Evolutionary conservation across 768 basidiomycete genomes (phyloP).

Genomic region (Suillus decipiens): DNA sequence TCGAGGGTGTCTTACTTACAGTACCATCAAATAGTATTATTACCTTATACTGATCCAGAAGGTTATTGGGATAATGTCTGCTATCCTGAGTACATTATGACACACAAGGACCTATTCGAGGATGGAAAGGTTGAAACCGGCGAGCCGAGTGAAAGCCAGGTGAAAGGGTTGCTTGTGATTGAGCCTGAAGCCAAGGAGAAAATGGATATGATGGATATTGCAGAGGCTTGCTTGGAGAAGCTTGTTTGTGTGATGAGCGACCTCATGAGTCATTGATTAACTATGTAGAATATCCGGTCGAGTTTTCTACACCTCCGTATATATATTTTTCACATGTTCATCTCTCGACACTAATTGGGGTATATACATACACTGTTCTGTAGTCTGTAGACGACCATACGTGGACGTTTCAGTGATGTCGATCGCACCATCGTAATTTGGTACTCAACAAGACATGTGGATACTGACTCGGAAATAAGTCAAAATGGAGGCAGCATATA

Average conservation of each 20-base stretch:
- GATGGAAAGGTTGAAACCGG: slow-evolving; percentile 78
- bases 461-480: slow-evolving; percentile 10
- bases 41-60: slow-evolving; percentile 84
- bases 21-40: slow-evolving; percentile 17
- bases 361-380: not conserved
- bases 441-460: slow-evolving; percentile 18
- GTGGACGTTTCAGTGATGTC: not conserved
- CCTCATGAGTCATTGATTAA: not conserved
- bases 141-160: slow-evolving; percentile 39
- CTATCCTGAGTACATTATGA: slow-evolving; percentile 89
- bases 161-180: slow-evolving; percentile 57
- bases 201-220: slow-evolving; percentile 62
- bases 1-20: slow-evolving; percentile 15
- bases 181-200: slow-evolving; percentile 56
- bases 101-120: slow-evolving; percentile 72
- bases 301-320: not conserved
- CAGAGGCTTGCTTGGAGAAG: slow-evolving; percentile 53
- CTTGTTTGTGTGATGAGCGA: slow-evolving; percentile 29
- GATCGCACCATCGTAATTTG: not conserved
- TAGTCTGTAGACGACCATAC: not conserved
- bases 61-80: slow-evolving; percentile 90
- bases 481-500: slow-evolving; percentile 12
- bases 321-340: not conserved
- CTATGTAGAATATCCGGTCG: not conserved
- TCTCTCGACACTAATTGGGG: not conserved